A percentile compares a stretch with the other conserved stretches of the same genome.
Conservation (phyloP, 2,329 filamentous ascomycete genomes). For the Alternaria burnsii region DNA sequence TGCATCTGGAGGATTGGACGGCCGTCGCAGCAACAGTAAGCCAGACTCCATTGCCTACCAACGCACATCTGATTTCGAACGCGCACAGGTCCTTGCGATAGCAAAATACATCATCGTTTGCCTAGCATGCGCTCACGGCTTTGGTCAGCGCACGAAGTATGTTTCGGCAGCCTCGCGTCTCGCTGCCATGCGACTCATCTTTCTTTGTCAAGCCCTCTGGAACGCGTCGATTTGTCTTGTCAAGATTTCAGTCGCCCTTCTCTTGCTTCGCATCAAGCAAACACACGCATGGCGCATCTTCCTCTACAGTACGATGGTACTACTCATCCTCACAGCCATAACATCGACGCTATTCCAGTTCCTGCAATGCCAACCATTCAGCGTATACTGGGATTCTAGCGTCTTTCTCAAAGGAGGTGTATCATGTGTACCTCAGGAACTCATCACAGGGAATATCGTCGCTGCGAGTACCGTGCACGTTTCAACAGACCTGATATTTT, state of each 20-base stretch:
- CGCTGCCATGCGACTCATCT: slow-evolving; percentile 31
- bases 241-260: slow-evolving; percentile 34
- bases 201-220: slow-evolving; percentile 38
- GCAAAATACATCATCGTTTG: slow-evolving; percentile 29
- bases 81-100: slow-evolving; percentile 29
- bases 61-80: not conserved
- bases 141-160: slow-evolving; percentile 33
- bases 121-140: slow-evolving; percentile 29
- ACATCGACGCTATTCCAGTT: slow-evolving; percentile 36
- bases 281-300: slow-evolving; percentile 30
- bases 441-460: slow-evolving; percentile 38
- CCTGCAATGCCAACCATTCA: slow-evolving; percentile 37
- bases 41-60: not conserved
- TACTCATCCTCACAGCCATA: slow-evolving; percentile 26
- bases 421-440: slow-evolving; percentile 19
- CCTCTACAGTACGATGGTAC: slow-evolving; percentile 25
- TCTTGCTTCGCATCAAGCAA: slow-evolving; percentile 35
- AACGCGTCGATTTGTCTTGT: slow-evolving; percentile 38
- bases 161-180: slow-evolving; percentile 25
- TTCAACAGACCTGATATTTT: slow-evolving; percentile 30
- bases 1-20: slow-evolving; percentile 36
- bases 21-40: slow-evolving; percentile 30
- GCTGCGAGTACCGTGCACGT: slow-evolving; percentile 30
- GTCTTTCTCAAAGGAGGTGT: slow-evolving; percentile 16
- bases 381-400: slow-evolving; percentile 37